Base-by-base conservation (phyloP, 2,329 filamentous ascomycete genomes). In the Nemania diffusa region DNA sequence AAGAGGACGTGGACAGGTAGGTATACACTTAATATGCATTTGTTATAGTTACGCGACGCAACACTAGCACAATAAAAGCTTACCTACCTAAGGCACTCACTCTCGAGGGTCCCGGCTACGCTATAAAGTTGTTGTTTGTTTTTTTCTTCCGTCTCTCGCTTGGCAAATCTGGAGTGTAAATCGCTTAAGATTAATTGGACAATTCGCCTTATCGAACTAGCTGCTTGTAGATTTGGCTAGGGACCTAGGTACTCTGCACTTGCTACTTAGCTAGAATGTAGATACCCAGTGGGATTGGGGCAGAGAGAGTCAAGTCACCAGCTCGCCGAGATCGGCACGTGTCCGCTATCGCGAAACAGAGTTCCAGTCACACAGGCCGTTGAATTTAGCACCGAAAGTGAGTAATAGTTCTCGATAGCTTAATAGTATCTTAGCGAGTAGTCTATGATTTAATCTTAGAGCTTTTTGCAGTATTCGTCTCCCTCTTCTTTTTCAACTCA, bases 281-380 rank as follows among this genome's bases (percentile, higher is more conserved):
- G n/a, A n/a, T n/a, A n/a, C n/a, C n/a, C n/a, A n/a, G n/a, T n/a
- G n/a, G n/a, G n/a, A n/a, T n/a, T n/a, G n/a, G 13, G 37, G 37
- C 37, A 29, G 22, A 11, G n/a, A n/a, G 20, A 57, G 51, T 44
- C 40, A 32, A 69, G 67, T 71, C 64, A 68, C 53, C 42, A 17
- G 24, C 11, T 37, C 61, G 69, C 69, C 69, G 69, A 71, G 57
- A 71, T 71, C 69, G 69, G 69, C 69, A 67, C 51, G 15, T 24
- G 44, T 40, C 55, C 62, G 63, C 56, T 62, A 66, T 69, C 63
- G 64, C 57, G 68, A 66, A 46, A 57, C 51, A 32, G 40, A 60
- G 44, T 46, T 66, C 56, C 68, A 70, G 65, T 69, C 65, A 65
- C 50, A 29, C 44, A 29, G 34, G 27, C 9, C 26, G 17, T n/a